A percentile compares a stretch with the other conserved stretches of the same genome.
Conservation (phyloP, 345 rosid species). For the Rhodamnia rubescens region DNA sequence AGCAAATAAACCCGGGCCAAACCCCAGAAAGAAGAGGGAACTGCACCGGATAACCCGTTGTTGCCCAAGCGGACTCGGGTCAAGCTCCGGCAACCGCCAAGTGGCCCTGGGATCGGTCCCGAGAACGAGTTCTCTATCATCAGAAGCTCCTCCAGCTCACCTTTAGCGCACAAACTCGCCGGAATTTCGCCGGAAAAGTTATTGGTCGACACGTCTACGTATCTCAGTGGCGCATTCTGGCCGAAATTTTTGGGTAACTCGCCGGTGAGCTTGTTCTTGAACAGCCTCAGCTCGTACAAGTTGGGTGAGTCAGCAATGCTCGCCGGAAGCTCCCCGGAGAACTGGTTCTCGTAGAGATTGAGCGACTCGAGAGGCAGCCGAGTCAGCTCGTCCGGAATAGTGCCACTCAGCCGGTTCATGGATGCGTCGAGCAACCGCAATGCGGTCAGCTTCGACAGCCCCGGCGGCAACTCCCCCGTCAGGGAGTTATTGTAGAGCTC, state of each 20-base stretch:
- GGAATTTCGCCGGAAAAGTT: constrained; percentile 60
- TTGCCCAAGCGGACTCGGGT: constrained; percentile 59
- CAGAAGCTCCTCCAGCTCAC: constrained; percentile 65
- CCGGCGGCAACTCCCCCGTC: constrained; percentile 54
- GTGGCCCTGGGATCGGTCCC: constrained; percentile 51
- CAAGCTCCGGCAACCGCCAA: constrained; percentile 52
- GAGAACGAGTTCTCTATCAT: constrained; percentile 56
- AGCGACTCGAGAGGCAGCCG: constrained; percentile 68
- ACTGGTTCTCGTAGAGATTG: constrained; percentile 68
- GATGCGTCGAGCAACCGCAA: constrained; percentile 78
- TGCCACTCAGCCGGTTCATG: constrained; percentile 68
- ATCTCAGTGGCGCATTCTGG: constrained; percentile 56
- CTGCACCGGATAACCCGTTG: constrained; percentile 65
- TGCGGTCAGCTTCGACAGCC: constrained; percentile 45
- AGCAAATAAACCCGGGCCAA: constrained; percentile 69
- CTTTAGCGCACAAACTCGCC: constrained; percentile 45
- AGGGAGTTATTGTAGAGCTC: constrained; percentile 96
- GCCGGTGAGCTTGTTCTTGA: constrained; percentile 55
- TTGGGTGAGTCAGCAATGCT: constrained; percentile 55
- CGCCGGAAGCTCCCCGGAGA: constrained; percentile 59
- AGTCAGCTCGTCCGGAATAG: constrained; percentile 68
- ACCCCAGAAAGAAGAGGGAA: constrained; percentile 82
- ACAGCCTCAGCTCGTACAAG: constrained; percentile 75
- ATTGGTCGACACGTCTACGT: constrained; percentile 74
- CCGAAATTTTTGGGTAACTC: constrained; percentile 66